Percentiles rank a stretch among this genome's conserved stretches.
Evolutionary conservation across 164 flowering plant species (phyloP).

Genomic region (Protea cynaroides): DNA sequence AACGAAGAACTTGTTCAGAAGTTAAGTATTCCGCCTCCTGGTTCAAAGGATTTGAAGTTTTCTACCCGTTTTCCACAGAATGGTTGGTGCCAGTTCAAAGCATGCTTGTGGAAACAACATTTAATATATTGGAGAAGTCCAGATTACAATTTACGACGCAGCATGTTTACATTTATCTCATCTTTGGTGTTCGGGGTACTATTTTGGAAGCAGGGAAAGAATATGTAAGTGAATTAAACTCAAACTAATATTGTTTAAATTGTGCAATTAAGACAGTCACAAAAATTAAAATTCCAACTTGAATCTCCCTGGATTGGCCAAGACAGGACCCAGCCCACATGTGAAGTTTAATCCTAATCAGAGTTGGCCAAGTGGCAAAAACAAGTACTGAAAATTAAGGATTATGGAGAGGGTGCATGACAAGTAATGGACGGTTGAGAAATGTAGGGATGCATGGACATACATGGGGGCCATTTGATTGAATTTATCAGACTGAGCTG

Average conservation of each 20-base stretch:
- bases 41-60: slow-evolving; percentile 36
- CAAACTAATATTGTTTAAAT: neutral
- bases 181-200: slow-evolving; percentile 27
- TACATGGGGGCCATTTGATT: too few species aligned
- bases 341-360: too few species aligned
- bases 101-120: slow-evolving; percentile 51
- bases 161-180: slow-evolving; percentile 15
- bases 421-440: too few species aligned
- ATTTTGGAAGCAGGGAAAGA: slow-evolving; percentile 38
- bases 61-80: slow-evolving; percentile 35
- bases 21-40: slow-evolving; percentile 30
- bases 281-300: too few species aligned
- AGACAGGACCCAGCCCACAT: too few species aligned
- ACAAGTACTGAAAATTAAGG: too few species aligned
- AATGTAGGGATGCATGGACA: too few species aligned
- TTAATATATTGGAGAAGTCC: slow-evolving; percentile 46
- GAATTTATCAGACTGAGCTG: too few species aligned
- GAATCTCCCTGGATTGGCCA: neutral
- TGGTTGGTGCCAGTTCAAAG: slow-evolving; percentile 35
- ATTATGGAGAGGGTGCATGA: too few species aligned
- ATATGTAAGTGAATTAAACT: slow-evolving; percentile 26
- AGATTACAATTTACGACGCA: slow-evolving; percentile 28
- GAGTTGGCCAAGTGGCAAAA: too few species aligned
- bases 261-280: neutral
- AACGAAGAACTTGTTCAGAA: slow-evolving; percentile 22